Evolutionary conservation across 306 rosid species (phyloP).

Genomic region (Castanea crenata): DNA sequence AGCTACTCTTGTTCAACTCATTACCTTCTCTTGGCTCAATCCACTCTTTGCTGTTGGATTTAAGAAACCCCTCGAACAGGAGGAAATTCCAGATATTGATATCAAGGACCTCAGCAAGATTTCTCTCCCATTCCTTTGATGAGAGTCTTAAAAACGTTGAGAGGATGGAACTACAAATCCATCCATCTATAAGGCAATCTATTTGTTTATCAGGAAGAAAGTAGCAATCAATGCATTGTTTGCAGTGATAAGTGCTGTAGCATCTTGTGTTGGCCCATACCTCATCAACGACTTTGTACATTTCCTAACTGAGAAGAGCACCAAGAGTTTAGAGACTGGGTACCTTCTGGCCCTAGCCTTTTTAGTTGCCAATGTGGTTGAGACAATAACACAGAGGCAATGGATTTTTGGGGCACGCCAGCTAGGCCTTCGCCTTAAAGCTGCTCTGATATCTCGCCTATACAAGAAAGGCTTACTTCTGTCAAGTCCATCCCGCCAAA

Average conservation of each 20-base stretch:
- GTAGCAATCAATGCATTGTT: conserved; percentile 68
- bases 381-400: conserved; percentile 81
- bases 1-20: conserved; percentile 60
- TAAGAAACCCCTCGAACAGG: conserved; percentile 62
- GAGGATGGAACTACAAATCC: conserved; percentile 59
- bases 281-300: conserved; percentile 78
- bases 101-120: conserved; percentile 66
- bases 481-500: conserved; percentile 69
- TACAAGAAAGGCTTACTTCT: conserved; percentile 71
- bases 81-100: conserved; percentile 68
- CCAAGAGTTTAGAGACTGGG: conserved; percentile 49
- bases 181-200: conserved; percentile 68
- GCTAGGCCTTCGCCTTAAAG: conserved; percentile 81
- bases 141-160: conserved; percentile 52
- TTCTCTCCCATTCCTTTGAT: conserved; percentile 47
- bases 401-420: conserved; percentile 92
- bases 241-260: conserved; percentile 62
- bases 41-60: conserved; percentile 70
- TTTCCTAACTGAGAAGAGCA: conserved; percentile 56
- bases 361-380: conserved; percentile 67
- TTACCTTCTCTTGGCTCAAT: conserved; percentile 91
- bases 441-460: conserved; percentile 67
- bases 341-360: conserved; percentile 69
- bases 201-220: conserved; percentile 67
- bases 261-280: conserved; percentile 94